Evolutionary conservation across 192 early-diverging fungal species (phyloP).

Genomic region (Spizellomyces punctatus): DNA sequence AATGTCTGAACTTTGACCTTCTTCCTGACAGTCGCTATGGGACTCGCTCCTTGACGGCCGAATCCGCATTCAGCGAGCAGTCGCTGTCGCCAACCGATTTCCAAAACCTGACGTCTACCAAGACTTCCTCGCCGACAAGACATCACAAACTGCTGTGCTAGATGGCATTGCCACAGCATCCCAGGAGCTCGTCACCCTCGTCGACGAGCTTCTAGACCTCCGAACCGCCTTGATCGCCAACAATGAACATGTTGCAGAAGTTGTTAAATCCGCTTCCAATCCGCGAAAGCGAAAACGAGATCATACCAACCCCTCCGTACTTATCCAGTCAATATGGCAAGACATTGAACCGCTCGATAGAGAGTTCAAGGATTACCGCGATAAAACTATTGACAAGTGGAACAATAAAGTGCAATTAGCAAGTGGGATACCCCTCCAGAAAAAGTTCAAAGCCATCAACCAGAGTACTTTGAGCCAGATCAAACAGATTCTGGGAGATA

Average conservation of each 20-base stretch:
- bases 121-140: constrained; percentile 12
- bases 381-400: constrained; percentile 92
- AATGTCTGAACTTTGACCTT: neutral
- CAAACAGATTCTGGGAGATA: constrained; percentile 66
- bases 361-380: constrained; percentile 75
- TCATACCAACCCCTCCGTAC: constrained; percentile 41
- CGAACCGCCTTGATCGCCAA: constrained; percentile 30
- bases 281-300: constrained; percentile 51
- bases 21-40: constrained; percentile 64
- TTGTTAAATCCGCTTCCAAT: constrained; percentile 8
- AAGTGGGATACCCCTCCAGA: constrained; percentile 68
- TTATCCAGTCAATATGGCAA: constrained; percentile 57
- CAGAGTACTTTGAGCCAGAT: constrained; percentile 79
- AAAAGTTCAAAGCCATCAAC: constrained; percentile 97
- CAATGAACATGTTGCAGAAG: constrained; percentile 26
- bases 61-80: constrained; percentile 82
- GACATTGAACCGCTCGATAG: constrained; percentile 64
- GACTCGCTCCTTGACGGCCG: constrained; percentile 82
- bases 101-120: constrained; percentile 57
- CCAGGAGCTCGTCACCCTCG: constrained; percentile 40
- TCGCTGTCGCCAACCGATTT: constrained; percentile 76
- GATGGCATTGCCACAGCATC: constrained; percentile 19
- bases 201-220: constrained; percentile 45
- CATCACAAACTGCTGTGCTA: neutral
- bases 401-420: constrained; percentile 77